Percentiles rank a stretch among this genome's conserved stretches.
Conservation (phyloP, 768 basidiomycete genomes). For the Terana coerulea region DNA sequence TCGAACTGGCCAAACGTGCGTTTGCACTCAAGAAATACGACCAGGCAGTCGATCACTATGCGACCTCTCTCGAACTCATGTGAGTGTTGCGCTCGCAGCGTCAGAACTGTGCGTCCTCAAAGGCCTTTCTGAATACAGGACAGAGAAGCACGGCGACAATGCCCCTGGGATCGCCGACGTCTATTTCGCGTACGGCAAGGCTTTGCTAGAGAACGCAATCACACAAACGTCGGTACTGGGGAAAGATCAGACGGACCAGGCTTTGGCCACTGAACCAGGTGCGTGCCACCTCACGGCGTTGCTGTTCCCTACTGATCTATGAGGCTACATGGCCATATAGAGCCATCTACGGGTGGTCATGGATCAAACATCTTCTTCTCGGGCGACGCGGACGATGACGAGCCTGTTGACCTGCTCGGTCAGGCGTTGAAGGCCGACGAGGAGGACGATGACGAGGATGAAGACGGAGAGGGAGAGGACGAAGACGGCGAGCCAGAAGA, state of each 20-base stretch:
- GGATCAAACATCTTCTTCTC: slow-evolving; percentile 78
- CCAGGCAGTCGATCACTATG: slow-evolving; percentile 81
- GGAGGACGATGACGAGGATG: slow-evolving; percentile 48
- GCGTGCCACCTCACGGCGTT: slow-evolving; percentile 5
- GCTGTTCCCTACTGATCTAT: neutral
- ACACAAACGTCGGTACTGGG: slow-evolving; percentile 83
- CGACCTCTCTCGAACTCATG: slow-evolving; percentile 79
- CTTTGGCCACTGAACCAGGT: slow-evolving; percentile 33
- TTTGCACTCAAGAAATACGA: slow-evolving; percentile 86
- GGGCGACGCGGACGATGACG: slow-evolving; percentile 71
- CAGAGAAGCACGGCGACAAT: slow-evolving; percentile 71
- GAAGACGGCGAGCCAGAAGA: slow-evolving; percentile 87
- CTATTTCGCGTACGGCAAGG: slow-evolving; percentile 89
- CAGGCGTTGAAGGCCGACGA: slow-evolving; percentile 47
- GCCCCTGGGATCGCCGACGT: slow-evolving; percentile 83
- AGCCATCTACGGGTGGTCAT: slow-evolving; percentile 18
- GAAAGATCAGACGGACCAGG: slow-evolving; percentile 70
- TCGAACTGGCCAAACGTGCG: slow-evolving; percentile 84
- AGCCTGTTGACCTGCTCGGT: slow-evolving; percentile 62
- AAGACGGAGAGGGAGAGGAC: slow-evolving; percentile 54
- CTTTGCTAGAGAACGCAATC: slow-evolving; percentile 90
- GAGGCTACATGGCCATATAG: too few relatives aligned
- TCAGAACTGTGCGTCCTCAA: neutral
- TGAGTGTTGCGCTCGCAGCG: slow-evolving; percentile 43
- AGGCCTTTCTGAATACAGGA: slow-evolving; percentile 39